These are phyloP conservation scores for Rosa hybrid DNA, from an alignment of 331 rosid species.

Conservation along the genomic window DNA sequence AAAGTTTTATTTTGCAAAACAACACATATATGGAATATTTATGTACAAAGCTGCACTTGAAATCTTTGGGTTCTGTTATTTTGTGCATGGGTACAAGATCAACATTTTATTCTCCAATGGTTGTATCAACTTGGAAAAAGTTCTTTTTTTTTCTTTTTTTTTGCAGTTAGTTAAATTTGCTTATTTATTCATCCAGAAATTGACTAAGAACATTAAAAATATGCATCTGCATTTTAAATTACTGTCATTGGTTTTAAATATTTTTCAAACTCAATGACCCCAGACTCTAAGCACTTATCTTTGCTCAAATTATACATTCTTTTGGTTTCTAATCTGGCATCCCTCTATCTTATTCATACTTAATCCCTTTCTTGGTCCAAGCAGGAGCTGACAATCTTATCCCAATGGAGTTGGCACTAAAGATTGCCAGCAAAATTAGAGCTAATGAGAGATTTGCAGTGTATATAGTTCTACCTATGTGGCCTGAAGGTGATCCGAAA, in stretches of 20 bases:
- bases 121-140: neutral
- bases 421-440: constrained; percentile 80
- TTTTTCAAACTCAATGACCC: neutral
- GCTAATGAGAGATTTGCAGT: constrained; percentile 90
- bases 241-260: neutral
- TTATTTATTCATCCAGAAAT: neutral
- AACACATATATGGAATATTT: constrained; percentile 17
- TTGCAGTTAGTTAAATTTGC: neutral
- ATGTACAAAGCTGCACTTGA: neutral
- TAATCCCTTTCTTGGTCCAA: constrained; percentile 22
- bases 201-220: neutral
- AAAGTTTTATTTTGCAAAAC: constrained; percentile 15
- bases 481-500: constrained; percentile 99
- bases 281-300: neutral
- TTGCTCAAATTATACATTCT: neutral
- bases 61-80: neutral
- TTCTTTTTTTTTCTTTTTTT: neutral
- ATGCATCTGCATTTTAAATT: neutral
- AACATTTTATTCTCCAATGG: neutral
- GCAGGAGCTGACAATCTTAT: constrained; percentile 97
- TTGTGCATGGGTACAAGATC: neutral
- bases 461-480: constrained; percentile 79
- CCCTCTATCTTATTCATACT: neutral
- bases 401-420: constrained; percentile 93
- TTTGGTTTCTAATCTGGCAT: neutral